phyloP scores from a whole-genome alignment of 2,329 filamentous ascomycete species.

The Didymella exigua region DNA sequence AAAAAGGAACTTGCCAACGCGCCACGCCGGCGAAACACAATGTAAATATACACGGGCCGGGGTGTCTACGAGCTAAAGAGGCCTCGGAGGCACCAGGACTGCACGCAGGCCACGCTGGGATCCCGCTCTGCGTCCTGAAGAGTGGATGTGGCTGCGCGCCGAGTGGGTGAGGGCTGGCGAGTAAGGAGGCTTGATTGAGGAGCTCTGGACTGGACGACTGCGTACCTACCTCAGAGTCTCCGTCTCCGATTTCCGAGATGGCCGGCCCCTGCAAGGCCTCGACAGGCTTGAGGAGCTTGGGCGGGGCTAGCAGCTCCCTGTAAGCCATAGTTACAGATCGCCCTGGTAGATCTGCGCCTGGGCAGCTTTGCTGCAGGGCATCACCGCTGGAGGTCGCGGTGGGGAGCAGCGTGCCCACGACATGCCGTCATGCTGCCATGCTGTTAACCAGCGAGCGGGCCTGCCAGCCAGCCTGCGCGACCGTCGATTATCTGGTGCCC shows the following conservation, averaged over 20 bases:
- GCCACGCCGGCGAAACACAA: constrained; percentile 42
- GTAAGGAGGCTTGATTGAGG: constrained; percentile 27
- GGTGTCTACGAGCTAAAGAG: constrained; percentile 26
- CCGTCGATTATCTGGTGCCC: not conserved
- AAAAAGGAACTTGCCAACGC: constrained; percentile 39
- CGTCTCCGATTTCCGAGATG: constrained; percentile 45
- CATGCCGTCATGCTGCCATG: not conserved
- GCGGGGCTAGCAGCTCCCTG: constrained; percentile 41
- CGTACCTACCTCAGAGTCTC: constrained; percentile 33
- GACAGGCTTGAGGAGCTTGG: constrained; percentile 21
- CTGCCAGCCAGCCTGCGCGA: not conserved
- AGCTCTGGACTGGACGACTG: constrained; percentile 27
- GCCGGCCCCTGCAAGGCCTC: constrained; percentile 21
- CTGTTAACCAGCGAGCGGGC: constrained; percentile 5
- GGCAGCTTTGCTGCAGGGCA: constrained; percentile 44
- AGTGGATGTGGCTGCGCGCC: constrained; percentile 46
- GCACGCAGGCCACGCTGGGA: constrained; percentile 34
- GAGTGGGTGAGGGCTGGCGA: constrained; percentile 30
- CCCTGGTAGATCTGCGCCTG: constrained; percentile 44
- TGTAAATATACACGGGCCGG: constrained; percentile 31
- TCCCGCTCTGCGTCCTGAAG: constrained; percentile 26
- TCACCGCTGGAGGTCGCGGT: constrained; percentile 5
- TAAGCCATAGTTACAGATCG: constrained; percentile 48
- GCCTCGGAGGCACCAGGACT: constrained; percentile 21
- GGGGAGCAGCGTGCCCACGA: constrained; percentile 6